Evolutionary conservation across 768 basidiomycete genomes (phyloP), one percentile per base, ranked within the genome.

Genomic region (Mycena indigotica): DNA sequence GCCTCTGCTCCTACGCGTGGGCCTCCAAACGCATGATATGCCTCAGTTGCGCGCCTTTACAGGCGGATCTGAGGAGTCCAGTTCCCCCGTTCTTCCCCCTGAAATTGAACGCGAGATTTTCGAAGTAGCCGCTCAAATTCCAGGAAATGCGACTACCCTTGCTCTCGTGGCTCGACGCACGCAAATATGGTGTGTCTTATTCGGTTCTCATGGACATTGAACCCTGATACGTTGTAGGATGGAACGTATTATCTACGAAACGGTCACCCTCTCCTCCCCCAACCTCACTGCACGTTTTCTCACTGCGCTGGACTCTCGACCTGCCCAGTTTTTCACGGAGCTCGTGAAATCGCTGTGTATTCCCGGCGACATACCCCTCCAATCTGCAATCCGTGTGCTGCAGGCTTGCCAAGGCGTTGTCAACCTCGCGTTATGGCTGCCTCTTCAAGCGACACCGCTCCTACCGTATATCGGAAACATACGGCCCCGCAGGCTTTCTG

Each of bases 261-360:
- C 56, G 3, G 62, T 68, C 19, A 69, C 65, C 15, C 54, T 70
- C 2, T 62, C 64, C 29, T 57, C 49, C 51, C 28, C 21, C 17
- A 23, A 49, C 17, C 4, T 67, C 12, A 67, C 64, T 51, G 28
- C 55, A 15, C 50, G 53, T 19, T 68, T 70, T 45, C 51, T 67
- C 26, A 60, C 60, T 29, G 52, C 62, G 12, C 50, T 68, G 30
- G 54, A 66, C 5, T 50, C 26, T 19, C 61, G 66, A 19, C 65
- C 65, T 5, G 26, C 57, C 13, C 58, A 58, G 23, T 67, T 69
- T 35, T 69, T 69, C 40, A 24, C 59, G 17, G 59, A 48, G n/a
- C 55, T 55, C 26, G 69, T 70, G 50, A 69, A 68, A 35, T 69
- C 66, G 5, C 61, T 70, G 4, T 69, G 69, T 49, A 65, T 68